Evolutionary conservation across 495 filamentous ascomycete species (phyloP).

Genomic region (Aspergillus leporis): DNA sequence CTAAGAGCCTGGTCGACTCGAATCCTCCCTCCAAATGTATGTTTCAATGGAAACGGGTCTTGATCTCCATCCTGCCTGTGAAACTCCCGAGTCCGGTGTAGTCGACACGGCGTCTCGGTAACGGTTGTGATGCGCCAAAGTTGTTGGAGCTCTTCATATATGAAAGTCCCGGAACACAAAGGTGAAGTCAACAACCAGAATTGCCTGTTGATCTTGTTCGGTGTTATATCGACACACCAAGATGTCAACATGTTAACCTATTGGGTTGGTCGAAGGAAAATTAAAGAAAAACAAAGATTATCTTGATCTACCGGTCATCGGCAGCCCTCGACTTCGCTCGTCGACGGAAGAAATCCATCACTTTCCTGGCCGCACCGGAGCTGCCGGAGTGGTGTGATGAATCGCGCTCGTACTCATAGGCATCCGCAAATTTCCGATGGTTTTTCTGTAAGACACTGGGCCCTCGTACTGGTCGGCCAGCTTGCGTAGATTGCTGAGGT

Average conservation of each 20-base stretch:
- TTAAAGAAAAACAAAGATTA: background rate
- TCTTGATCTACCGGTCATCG: constrained; percentile 46
- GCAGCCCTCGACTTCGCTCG: constrained; percentile 74
- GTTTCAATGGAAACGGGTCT: constrained; percentile 17
- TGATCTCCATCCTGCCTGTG: constrained; percentile 19
- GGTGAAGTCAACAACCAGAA: constrained; percentile 16
- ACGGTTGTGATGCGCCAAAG: background rate
- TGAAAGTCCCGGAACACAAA: constrained; percentile 14
- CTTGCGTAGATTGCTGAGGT: constrained; percentile 45
- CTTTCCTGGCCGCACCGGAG: constrained; percentile 79
- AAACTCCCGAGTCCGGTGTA: constrained; percentile 8
- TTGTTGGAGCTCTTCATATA: constrained; percentile 16
- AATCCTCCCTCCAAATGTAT: constrained; percentile 28
- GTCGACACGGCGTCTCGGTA: constrained; percentile 11
- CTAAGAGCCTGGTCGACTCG: constrained; percentile 24
- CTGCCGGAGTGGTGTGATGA: constrained; percentile 72
- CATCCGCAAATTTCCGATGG: constrained; percentile 81
- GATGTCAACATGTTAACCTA: constrained; percentile 1
- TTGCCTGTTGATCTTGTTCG: constrained; percentile 14
- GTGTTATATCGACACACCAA: constrained; percentile 10
- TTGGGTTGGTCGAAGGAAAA: constrained; percentile 6
- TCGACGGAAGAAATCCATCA: constrained; percentile 97
- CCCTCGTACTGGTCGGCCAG: constrained; percentile 45
- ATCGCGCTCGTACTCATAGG: constrained; percentile 77
- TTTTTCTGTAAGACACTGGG: constrained; percentile 74